Evolutionary conservation across 805 yeast genomes (phyloP).

Genomic region (Jamesozyma hellenica): DNA sequence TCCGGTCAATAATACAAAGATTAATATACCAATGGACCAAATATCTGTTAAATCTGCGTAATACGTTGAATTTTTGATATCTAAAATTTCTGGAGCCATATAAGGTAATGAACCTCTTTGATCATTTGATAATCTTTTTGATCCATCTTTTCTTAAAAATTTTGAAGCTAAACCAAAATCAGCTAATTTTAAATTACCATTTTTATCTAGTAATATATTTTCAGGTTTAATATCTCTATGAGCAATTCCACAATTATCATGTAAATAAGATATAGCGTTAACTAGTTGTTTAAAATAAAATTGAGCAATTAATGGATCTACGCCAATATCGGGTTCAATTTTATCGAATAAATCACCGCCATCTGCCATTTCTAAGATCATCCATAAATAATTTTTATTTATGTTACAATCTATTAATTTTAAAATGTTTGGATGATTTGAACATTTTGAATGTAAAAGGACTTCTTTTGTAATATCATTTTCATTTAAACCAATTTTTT

Average conservation of each 20-base stretch:
- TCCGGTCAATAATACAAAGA: conserved; percentile 55
- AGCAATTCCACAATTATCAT: conserved; percentile 51
- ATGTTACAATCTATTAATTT: conserved; percentile 45
- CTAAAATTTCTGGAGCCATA: conserved; percentile 63
- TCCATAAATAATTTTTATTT: conserved; percentile 49
- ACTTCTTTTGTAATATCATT: conserved; percentile 44
- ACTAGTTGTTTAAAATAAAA: conserved; percentile 59
- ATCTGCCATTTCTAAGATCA: conserved; percentile 56
- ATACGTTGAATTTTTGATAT: conserved; percentile 32
- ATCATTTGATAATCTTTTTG: conserved; percentile 37
- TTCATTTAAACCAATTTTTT: conserved; percentile 29
- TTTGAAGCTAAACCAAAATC: conserved; percentile 70
- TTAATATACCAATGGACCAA: conserved; percentile 61
- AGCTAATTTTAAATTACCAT: conserved; percentile 61
- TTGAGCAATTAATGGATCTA: conserved; percentile 55
- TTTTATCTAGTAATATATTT: conserved; percentile 51
- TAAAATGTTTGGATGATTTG: conserved; percentile 51
- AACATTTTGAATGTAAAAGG: conserved; percentile 47
- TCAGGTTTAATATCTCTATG: conserved; percentile 75
- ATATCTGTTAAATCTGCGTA: conserved; percentile 50
- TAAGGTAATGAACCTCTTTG: conserved; percentile 71
- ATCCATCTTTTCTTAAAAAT: conserved; percentile 41
- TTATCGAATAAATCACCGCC: conserved; percentile 75
- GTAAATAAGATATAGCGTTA: conserved; percentile 51
- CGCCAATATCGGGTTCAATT: conserved; percentile 67